Conservation (phyloP, 345 rosid genomes). For the Gossypium mustelinum region DNA sequence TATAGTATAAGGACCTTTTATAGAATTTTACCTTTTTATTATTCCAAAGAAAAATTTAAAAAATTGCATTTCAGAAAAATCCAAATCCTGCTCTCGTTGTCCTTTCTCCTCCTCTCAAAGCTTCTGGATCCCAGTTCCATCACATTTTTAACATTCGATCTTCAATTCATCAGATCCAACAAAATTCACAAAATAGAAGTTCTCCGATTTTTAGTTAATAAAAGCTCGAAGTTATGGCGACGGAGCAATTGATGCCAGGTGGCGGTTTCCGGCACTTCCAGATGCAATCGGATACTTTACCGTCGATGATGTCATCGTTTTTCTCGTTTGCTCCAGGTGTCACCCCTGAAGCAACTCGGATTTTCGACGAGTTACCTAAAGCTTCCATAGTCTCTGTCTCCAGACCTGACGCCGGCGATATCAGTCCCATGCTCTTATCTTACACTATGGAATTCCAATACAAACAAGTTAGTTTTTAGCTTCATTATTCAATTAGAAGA, state of each 20-base stretch:
- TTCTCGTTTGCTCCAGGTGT: constrained; percentile 30
- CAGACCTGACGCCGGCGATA: constrained; percentile 84
- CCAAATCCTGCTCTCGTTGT: not conserved
- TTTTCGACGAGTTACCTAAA: constrained; percentile 83
- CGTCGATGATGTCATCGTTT: constrained; percentile 48
- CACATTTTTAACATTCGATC: not conserved
- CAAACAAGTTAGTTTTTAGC: constrained; percentile 57
- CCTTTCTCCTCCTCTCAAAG: not conserved
- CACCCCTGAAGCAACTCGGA: constrained; percentile 50
- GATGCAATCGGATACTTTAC: constrained; percentile 65
- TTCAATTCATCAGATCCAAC: not conserved
- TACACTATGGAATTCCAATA: constrained; percentile 82
- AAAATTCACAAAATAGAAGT: too few relatives aligned
- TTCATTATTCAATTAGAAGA: not conserved
- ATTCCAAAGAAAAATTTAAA: too few relatives aligned
- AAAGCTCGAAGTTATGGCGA: constrained; percentile 38
- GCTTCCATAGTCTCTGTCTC: constrained; percentile 74
- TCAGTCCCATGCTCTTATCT: constrained; percentile 74
- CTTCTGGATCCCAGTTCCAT: not conserved
- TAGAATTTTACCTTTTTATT: too few relatives aligned
- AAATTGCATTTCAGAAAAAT: too few relatives aligned
- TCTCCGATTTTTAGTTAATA: not conserved
- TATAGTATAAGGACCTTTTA: too few relatives aligned
- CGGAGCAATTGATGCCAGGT: constrained; percentile 69
- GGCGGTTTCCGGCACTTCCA: constrained; percentile 60